Evolutionary conservation across 2,329 filamentous ascomycete species (phyloP).

Genomic region (Diaporthe ampelina): DNA sequence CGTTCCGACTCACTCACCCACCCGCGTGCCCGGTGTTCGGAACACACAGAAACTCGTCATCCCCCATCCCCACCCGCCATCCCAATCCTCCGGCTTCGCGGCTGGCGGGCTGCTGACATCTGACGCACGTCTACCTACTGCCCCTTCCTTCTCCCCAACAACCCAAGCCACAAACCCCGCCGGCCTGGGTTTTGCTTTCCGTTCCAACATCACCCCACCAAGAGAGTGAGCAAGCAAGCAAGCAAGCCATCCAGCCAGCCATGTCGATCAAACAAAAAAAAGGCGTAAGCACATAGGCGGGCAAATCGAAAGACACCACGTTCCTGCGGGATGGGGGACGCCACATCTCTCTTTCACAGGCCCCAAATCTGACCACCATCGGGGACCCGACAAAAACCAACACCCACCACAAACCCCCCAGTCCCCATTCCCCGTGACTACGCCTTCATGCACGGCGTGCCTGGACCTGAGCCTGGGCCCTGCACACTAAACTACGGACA

Average conservation of each 20-base stretch:
- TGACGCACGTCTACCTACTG: not conserved
- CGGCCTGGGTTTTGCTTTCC: not conserved
- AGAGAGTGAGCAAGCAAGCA: no score
- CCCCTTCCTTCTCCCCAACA: not conserved
- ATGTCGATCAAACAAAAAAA: constrained; percentile 16
- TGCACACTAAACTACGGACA: not conserved
- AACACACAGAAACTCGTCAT: not conserved
- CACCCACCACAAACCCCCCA: not conserved
- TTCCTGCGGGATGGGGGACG: constrained; percentile 11
- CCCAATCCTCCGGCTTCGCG: constrained; percentile 6
- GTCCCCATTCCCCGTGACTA: not conserved
- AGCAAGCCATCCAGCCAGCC: no score
- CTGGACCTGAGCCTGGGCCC: constrained; percentile 5
- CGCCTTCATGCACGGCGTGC: constrained; percentile 23
- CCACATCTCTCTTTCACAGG: not conserved
- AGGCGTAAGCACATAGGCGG: not conserved
- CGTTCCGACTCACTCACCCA: not conserved
- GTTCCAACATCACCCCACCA: no score
- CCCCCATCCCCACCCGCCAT: not conserved
- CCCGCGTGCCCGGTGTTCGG: not conserved
- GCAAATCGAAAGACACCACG: constrained; percentile 22
- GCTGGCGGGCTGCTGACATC: constrained; percentile 5
- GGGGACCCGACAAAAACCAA: constrained; percentile 1
- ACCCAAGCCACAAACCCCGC: constrained; percentile 2
- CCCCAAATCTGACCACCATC: constrained; percentile 20